Conservation (phyloP, 768 basidiomycete genomes). For the Pleurotus tuoliensis region DNA sequence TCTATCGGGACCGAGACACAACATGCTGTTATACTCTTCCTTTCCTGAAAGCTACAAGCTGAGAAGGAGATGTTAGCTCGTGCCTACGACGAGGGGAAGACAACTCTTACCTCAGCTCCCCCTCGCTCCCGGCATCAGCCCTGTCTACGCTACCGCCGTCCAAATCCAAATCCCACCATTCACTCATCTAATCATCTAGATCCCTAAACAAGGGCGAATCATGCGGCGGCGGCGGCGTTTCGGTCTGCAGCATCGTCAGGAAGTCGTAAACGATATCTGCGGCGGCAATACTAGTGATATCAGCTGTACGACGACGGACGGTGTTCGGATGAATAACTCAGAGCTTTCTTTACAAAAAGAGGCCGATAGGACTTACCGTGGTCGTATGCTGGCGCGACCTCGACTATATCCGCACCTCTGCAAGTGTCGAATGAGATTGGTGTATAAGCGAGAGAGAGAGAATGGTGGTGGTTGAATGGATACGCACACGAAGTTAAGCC, state of each 20-base stretch:
- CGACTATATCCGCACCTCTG: constrained; percentile 50
- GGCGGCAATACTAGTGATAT: constrained; percentile 60
- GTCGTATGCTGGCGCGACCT: constrained; percentile 51
- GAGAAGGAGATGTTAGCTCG: too few species aligned
- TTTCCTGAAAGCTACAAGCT: too few species aligned
- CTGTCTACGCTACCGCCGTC: too few species aligned
- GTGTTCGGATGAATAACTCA: too few species aligned
- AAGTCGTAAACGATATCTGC: constrained; percentile 43
- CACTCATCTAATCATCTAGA: not conserved
- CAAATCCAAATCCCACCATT: too few species aligned
- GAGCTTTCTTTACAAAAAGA: not conserved
- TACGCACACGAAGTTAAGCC: constrained; percentile 57
- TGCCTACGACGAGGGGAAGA: too few species aligned
- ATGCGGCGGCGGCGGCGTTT: not conserved
- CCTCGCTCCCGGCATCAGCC: too few species aligned
- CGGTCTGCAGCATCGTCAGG: constrained; percentile 7
- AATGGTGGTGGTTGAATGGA: too few species aligned
- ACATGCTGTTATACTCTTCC: too few species aligned
- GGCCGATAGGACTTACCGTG: constrained; percentile 27
- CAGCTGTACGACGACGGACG: constrained; percentile 35
- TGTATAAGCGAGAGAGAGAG: not conserved
- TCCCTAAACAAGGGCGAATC: not conserved
- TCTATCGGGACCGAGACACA: too few species aligned
- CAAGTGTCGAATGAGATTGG: not conserved
- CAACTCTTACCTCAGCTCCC: too few species aligned